A percentile compares a stretch with the other conserved stretches of the same genome.
Conservation (phyloP, 345 rosid species). For the Salix dunnii region DNA sequence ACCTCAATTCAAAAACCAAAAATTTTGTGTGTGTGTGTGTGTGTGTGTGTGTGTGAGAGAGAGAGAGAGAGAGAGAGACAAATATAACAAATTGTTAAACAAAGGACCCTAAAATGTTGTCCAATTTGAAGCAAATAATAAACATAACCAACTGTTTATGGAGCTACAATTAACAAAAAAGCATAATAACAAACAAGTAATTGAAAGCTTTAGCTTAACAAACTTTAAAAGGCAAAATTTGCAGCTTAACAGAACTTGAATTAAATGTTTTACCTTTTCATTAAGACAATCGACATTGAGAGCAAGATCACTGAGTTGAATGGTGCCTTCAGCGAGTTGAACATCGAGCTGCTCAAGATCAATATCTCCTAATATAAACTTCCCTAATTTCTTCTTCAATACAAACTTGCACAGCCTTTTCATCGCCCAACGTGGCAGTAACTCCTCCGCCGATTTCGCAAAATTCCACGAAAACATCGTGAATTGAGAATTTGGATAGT, state of each 20-base stretch:
- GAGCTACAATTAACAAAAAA: not conserved
- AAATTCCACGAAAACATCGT: slow-evolving; percentile 54
- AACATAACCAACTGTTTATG: too few species aligned
- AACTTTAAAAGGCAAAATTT: too few species aligned
- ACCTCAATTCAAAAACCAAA: not conserved
- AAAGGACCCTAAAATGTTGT: too few species aligned
- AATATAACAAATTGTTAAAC: not conserved
- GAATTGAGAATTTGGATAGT: not conserved
- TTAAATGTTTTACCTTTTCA: slow-evolving; percentile 41
- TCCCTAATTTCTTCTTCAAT: slow-evolving; percentile 88
- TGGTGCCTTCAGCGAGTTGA: slow-evolving; percentile 73
- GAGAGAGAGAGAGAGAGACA: too few species aligned
- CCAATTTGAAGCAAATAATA: too few species aligned
- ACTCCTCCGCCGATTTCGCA: slow-evolving; percentile 70
- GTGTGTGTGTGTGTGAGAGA: too few species aligned
- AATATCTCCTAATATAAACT: slow-evolving; percentile 77
- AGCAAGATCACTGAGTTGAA: slow-evolving; percentile 80
- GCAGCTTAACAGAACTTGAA: not conserved
- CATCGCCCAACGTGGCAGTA: slow-evolving; percentile 81
- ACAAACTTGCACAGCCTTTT: slow-evolving; percentile 76
- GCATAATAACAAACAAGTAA: not conserved
- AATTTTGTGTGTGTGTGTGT: not conserved
- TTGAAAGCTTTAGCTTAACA: not conserved
- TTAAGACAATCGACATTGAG: slow-evolving; percentile 82
- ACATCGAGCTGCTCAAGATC: slow-evolving; percentile 91